phyloP scores from a whole-genome alignment of 345 rosid species.

The Hibiscus syriacus region DNA sequence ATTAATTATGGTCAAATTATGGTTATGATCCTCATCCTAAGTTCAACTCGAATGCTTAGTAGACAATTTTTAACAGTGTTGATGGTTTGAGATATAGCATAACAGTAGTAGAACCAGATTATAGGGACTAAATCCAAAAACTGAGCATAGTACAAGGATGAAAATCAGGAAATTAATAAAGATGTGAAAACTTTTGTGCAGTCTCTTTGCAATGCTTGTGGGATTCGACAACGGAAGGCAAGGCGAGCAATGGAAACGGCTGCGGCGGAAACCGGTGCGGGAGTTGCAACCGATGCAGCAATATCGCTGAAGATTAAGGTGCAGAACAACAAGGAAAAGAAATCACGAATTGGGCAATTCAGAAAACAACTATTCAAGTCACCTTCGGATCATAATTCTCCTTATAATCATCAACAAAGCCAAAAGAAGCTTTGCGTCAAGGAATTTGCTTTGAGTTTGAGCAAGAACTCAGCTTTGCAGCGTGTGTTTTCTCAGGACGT shows the following conservation, averaged over 20 bases:
- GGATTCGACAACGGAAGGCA: conserved; percentile 88
- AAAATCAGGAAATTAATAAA: too few species aligned
- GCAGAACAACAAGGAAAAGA: conserved; percentile 37
- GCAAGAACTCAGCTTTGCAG: conserved; percentile 29
- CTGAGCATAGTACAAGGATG: too few species aligned
- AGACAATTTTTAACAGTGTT: too few species aligned
- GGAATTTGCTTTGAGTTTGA: conserved; percentile 28
- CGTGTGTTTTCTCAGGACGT: conserved; percentile 41
- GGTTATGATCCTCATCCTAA: background rate
- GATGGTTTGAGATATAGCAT: too few species aligned
- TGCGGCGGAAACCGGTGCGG: conserved; percentile 6
- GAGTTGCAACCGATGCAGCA: conserved; percentile 6
- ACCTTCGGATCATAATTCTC: background rate
- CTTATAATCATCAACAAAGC: background rate
- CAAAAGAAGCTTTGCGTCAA: conserved; percentile 32
- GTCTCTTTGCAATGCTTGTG: conserved; percentile 95
- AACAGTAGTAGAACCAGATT: too few species aligned
- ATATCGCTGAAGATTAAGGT: conserved; percentile 21
- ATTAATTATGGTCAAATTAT: too few species aligned
- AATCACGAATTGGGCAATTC: conserved; percentile 21
- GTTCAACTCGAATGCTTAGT: background rate
- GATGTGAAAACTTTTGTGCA: conserved; percentile 19
- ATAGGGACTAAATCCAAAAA: too few species aligned
- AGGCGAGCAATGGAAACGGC: conserved; percentile 54
- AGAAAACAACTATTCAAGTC: conserved; percentile 27